A percentile compares a stretch with the other conserved stretches of the same genome.
Conservation (phyloP, 495 filamentous ascomycete genomes). For the Xylaria scruposa region DNA sequence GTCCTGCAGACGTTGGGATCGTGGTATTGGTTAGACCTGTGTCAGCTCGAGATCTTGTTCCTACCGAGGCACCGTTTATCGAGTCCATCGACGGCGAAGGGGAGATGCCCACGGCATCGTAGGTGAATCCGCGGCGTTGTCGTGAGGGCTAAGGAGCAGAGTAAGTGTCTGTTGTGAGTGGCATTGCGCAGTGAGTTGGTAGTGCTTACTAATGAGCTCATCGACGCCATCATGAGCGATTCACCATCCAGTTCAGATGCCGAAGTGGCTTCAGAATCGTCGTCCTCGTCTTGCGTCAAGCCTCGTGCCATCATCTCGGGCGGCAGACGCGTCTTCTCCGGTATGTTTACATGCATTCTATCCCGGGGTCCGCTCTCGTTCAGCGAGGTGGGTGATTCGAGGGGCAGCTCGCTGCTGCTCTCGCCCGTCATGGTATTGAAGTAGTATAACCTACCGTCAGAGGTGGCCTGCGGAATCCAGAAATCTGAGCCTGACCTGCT, state of each 20-base stretch:
- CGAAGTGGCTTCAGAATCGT: slow-evolving; percentile 75
- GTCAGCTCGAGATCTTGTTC: slow-evolving; percentile 51
- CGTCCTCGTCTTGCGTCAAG: slow-evolving; percentile 81
- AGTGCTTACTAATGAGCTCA: slow-evolving; percentile 58
- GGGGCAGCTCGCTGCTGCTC: slow-evolving; percentile 89
- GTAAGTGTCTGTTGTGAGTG: slow-evolving; percentile 25
- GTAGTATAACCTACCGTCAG: slow-evolving; percentile 93
- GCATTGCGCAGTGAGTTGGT: neutral
- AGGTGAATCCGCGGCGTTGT: slow-evolving; percentile 67
- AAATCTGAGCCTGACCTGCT: slow-evolving; percentile 91
- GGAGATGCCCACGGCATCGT: slow-evolving; percentile 72
- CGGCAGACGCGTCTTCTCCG: slow-evolving; percentile 88
- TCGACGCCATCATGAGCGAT: slow-evolving; percentile 54
- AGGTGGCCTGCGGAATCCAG: slow-evolving; percentile 98
- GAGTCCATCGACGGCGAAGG: slow-evolving; percentile 94
- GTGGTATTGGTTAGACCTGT: slow-evolving; percentile 53
- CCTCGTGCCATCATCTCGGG: slow-evolving; percentile 91
- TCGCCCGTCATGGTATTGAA: slow-evolving; percentile 96
- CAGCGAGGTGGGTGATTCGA: slow-evolving; percentile 83
- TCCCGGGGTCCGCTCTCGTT: slow-evolving; percentile 87
- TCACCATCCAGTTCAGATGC: slow-evolving; percentile 84
- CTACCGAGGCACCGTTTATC: slow-evolving; percentile 66
- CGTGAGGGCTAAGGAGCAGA: slow-evolving; percentile 53
- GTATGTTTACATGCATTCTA: slow-evolving; percentile 83
- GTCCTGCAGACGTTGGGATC: slow-evolving; percentile 39